Percentiles rank a stretch among this genome's conserved stretches.
These are phyloP conservation scores for Quercus agrifolia DNA, from an alignment of 306 rosid species.

Conservation along the genomic window DNA sequence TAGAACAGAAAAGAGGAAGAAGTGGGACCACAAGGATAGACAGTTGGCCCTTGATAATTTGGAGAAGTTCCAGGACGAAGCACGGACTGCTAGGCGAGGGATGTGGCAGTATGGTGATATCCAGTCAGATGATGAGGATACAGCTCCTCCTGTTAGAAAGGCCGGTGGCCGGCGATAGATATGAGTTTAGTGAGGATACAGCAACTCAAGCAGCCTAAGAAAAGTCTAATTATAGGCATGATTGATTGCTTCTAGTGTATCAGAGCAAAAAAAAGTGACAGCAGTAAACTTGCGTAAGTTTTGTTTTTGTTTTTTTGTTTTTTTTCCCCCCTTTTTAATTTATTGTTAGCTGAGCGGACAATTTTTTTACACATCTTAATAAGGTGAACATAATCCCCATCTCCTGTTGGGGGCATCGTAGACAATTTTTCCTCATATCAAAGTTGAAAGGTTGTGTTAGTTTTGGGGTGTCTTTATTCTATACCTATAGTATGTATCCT, in stretches of 20 bases:
- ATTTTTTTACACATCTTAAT: constrained; percentile 47
- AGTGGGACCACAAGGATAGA: constrained; percentile 71
- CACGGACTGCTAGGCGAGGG: constrained; percentile 61
- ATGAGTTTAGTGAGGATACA: constrained; percentile 17
- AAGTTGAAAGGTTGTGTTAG: neutral
- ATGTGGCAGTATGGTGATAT: constrained; percentile 94
- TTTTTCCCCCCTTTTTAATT: constrained; percentile 18
- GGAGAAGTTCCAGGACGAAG: constrained; percentile 81
- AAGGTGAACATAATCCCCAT: constrained; percentile 41
- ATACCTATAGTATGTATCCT: neutral
- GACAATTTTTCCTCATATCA: constrained; percentile 26
- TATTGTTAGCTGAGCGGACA: constrained; percentile 37
- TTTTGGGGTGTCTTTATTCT: neutral
- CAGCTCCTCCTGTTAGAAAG: constrained; percentile 63
- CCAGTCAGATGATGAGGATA: constrained; percentile 86
- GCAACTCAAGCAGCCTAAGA: constrained; percentile 29
- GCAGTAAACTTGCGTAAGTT: constrained; percentile 43
- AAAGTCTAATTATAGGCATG: constrained; percentile 41
- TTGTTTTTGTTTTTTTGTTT: constrained; percentile 34
- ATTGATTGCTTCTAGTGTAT: constrained; percentile 30
- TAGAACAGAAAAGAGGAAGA: constrained; percentile 67
- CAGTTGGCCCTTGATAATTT: constrained; percentile 63
- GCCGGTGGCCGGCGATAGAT: constrained; percentile 61
- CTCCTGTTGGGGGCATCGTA: constrained; percentile 23
- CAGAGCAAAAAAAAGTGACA: constrained; percentile 32